A percentile compares a stretch with the other conserved stretches of the same genome.
Evolutionary conservation across 2,329 filamentous ascomycete genomes (phyloP).

Genomic region (Stemphylium vesicarium): DNA sequence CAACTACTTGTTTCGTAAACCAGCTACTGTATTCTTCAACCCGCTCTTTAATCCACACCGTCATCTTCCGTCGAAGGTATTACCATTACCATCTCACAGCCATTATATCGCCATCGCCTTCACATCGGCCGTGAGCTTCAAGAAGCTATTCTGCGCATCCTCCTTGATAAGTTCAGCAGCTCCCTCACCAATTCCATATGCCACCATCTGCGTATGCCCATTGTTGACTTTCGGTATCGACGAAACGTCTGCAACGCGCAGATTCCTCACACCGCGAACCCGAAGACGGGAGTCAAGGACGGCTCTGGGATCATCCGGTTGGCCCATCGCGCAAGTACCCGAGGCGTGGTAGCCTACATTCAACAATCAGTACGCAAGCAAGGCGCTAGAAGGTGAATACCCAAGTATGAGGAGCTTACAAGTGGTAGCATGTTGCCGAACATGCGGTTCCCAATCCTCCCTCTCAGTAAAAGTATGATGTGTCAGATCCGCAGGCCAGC

Average conservation of each 20-base stretch:
- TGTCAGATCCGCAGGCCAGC: constrained; percentile 61
- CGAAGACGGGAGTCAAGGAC: constrained; percentile 48
- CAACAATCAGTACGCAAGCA: neutral
- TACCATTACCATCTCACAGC: no score
- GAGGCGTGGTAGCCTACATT: constrained; percentile 57
- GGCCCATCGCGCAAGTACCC: constrained; percentile 65
- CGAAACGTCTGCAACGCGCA: constrained; percentile 40
- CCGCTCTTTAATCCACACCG: no score
- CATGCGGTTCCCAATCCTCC: constrained; percentile 65
- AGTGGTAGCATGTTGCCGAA: constrained; percentile 66
- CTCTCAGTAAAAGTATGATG: constrained; percentile 62
- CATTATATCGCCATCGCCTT: no score
- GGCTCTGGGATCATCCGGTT: constrained; percentile 36
- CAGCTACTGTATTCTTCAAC: no score
- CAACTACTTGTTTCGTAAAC: no score
- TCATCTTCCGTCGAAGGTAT: no score
- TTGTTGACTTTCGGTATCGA: constrained; percentile 37
- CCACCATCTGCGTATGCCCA: constrained; percentile 47
- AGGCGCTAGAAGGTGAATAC: neutral
- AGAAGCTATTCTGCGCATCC: constrained; percentile 18
- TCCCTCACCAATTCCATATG: constrained; percentile 42
- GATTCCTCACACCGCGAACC: constrained; percentile 29
- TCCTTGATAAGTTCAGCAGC: constrained; percentile 43
- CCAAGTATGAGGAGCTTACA: constrained; percentile 50
- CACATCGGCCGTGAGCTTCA: constrained; percentile 9